phyloP scores from a whole-genome alignment of 2,329 filamentous ascomycete species.

The Karstenula rhodostoma region DNA sequence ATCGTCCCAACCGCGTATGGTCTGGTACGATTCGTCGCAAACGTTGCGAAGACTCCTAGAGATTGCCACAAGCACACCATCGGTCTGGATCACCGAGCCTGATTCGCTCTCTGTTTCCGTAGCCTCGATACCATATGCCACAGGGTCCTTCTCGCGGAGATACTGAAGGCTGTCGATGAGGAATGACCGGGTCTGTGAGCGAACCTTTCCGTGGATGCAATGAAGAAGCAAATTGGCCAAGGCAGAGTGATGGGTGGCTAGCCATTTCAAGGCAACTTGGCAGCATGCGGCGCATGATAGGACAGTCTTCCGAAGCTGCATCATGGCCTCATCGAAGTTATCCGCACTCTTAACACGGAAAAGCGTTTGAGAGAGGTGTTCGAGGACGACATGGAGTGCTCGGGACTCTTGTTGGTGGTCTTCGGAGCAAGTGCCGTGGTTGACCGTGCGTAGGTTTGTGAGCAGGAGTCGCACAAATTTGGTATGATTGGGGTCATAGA shows the following conservation, averaged over 20 bases:
- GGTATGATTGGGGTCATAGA: conserved; percentile 77
- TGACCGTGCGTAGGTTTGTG: conserved; percentile 61
- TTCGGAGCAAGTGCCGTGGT: conserved; percentile 58
- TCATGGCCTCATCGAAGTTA: conserved; percentile 66
- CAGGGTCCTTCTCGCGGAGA: conserved; percentile 44
- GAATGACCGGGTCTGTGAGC: conserved; percentile 37
- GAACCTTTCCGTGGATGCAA: conserved; percentile 38
- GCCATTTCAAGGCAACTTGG: conserved; percentile 68
- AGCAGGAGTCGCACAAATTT: conserved; percentile 72
- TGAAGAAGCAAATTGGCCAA: conserved; percentile 68
- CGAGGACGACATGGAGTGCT: conserved; percentile 65
- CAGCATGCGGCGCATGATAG: conserved; percentile 63
- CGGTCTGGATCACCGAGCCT: conserved; percentile 19
- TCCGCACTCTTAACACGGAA: conserved; percentile 74
- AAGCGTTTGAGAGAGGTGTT: conserved; percentile 78
- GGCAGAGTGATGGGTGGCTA: conserved; percentile 62
- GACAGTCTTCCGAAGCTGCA: conserved; percentile 61
- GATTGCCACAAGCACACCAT: conserved; percentile 31
- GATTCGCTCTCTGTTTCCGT: conserved; percentile 41
- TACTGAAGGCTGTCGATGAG: conserved; percentile 41
- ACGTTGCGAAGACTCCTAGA: conserved; percentile 28
- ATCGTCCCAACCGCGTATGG: conserved; percentile 47
- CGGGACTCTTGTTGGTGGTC: conserved; percentile 57
- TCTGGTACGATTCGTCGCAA: conserved; percentile 32
- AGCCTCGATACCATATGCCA: conserved; percentile 35